Percentiles rank a stretch among this genome's conserved stretches.
Conservation (phyloP, 805 yeast genomes). For the Lipomyces kockii region DNA sequence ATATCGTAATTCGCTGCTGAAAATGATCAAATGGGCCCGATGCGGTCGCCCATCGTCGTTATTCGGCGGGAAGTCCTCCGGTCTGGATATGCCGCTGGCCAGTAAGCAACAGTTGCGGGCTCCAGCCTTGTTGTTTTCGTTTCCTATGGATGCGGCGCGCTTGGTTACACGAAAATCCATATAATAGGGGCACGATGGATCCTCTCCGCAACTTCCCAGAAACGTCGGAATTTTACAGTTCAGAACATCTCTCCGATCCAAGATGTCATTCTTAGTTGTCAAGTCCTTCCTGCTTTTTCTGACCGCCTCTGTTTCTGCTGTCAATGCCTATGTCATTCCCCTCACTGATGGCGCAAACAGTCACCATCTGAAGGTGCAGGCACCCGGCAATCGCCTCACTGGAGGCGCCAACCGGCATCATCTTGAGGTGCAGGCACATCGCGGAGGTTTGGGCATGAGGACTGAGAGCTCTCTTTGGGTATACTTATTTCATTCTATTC, state of each 20-base stretch:
- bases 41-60: too few relatives aligned
- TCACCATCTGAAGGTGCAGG: background rate
- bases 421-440: background rate
- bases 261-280: background rate
- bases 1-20: too few relatives aligned
- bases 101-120: too few relatives aligned
- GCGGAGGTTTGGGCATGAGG: background rate
- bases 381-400: background rate
- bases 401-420: background rate
- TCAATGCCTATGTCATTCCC: background rate
- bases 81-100: too few relatives aligned
- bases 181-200: too few relatives aligned
- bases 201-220: slow-evolving; percentile 9
- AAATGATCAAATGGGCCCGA: too few relatives aligned
- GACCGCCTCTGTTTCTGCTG: background rate
- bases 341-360: background rate
- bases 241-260: background rate
- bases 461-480: background rate
- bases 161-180: too few relatives aligned
- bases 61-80: too few relatives aligned
- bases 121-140: too few relatives aligned
- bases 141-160: too few relatives aligned
- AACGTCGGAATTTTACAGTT: too few relatives aligned
- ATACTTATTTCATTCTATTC: background rate
- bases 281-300: background rate